phyloP scores from a whole-genome alignment of 805 yeast species.

The Pichia nanzhaoensis region DNA sequence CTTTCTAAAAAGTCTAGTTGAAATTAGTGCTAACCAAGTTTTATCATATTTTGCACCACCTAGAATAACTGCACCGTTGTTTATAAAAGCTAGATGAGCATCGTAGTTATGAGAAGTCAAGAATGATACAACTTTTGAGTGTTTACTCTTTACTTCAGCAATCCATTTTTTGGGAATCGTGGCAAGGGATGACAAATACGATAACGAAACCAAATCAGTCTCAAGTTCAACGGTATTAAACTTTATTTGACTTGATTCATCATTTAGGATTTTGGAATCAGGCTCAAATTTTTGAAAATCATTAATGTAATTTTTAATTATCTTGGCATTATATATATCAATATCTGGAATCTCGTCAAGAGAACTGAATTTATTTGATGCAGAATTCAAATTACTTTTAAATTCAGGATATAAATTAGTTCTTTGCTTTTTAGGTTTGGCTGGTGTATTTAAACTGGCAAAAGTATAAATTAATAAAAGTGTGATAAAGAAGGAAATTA shows the following conservation, averaged over 20 bases:
- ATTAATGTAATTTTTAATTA: conserved; percentile 1
- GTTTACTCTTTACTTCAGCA: conserved; percentile 8
- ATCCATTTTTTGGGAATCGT: conserved; percentile 5
- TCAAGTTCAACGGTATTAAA: neutral
- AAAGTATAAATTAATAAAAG: neutral
- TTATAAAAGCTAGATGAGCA: conserved; percentile 11
- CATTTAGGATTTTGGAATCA: neutral
- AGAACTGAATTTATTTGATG: neutral
- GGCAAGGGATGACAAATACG: conserved; percentile 3
- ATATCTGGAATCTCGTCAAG: neutral
- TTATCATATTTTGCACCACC: conserved; percentile 50
- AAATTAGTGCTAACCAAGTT: conserved; percentile 53
- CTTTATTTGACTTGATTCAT: conserved; percentile 5
- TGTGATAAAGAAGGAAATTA: neutral
- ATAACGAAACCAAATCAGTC: neutral
- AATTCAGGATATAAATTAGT: neutral
- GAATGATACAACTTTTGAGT: conserved; percentile 2
- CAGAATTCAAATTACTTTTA: neutral
- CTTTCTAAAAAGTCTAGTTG: conserved; percentile 43
- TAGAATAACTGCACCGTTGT: conserved; percentile 55
- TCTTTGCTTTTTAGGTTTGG: too few relatives aligned
- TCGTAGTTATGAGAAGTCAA: neutral
- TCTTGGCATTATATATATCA: neutral
- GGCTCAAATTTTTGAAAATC: neutral
- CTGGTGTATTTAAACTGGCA: neutral